Percentiles rank a stretch among this genome's conserved stretches.
Evolutionary conservation across 441 rosid species (phyloP).

Genomic region (Gossypium gossypioides): DNA sequence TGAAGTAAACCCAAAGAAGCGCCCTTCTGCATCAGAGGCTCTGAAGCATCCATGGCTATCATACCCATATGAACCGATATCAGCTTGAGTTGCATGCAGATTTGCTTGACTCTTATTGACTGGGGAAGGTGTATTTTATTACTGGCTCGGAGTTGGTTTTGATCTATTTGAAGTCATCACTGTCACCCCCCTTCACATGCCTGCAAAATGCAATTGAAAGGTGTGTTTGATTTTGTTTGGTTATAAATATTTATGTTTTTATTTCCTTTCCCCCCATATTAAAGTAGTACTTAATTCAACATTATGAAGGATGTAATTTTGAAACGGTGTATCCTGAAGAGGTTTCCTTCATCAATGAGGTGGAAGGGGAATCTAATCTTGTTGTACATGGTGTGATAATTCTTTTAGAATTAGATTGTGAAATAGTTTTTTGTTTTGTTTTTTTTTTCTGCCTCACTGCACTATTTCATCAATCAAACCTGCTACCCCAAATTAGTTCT

Average conservation of each 20-base stretch:
- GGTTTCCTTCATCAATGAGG: conserved; percentile 23
- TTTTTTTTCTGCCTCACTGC: too few relatives aligned
- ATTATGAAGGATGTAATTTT: conserved; percentile 28
- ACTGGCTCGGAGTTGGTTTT: conserved; percentile 11
- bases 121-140: conserved; percentile 20
- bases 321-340: conserved; percentile 24
- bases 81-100: conserved; percentile 37
- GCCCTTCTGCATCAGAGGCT: conserved; percentile 86
- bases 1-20: conserved; percentile 78
- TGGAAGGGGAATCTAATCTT: conserved; percentile 30
- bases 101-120: conserved; percentile 4
- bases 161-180: background rate
- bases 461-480: too few relatives aligned
- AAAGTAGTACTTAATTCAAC: conserved; percentile 26
- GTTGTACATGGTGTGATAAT: conserved; percentile 50
- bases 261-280: conserved; percentile 8
- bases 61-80: conserved; percentile 81
- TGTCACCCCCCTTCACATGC: conserved; percentile 13
- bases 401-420: conserved; percentile 36
- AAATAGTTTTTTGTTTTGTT: conserved; percentile 13
- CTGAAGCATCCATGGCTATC: conserved; percentile 89
- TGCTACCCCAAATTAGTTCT: too few relatives aligned
- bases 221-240: conserved; percentile 28
- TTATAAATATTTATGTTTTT: conserved; percentile 12
- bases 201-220: conserved; percentile 22